Evolutionary conservation across 441 rosid genomes (phyloP).

Genomic region (Viola pubescens): DNA sequence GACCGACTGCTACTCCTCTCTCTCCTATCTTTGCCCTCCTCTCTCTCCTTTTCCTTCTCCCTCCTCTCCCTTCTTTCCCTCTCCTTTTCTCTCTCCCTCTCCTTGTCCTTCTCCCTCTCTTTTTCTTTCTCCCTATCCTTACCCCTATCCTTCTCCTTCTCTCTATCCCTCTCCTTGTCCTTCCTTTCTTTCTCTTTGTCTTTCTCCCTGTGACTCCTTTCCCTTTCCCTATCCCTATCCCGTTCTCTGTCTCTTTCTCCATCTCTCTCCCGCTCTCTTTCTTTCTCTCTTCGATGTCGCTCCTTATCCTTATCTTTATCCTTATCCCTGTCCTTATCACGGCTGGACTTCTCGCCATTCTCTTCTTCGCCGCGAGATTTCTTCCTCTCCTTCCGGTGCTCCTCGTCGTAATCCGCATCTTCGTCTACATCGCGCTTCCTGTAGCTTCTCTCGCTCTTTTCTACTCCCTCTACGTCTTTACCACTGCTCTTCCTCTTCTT

Average conservation of each 20-base stretch:
- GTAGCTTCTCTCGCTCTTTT: slow-evolving; percentile 47
- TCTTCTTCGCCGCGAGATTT: slow-evolving; percentile 48
- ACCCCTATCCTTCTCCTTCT: slow-evolving; percentile 20
- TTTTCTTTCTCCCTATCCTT: slow-evolving; percentile 10
- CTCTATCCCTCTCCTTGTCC: slow-evolving; percentile 20
- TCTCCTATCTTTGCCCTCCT: slow-evolving; percentile 1
- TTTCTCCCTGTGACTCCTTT: slow-evolving; percentile 17
- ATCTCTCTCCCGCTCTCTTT: slow-evolving; percentile 34
- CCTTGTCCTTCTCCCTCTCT: slow-evolving; percentile 14
- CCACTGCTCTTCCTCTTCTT: slow-evolving; percentile 24
- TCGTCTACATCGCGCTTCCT: slow-evolving; percentile 59
- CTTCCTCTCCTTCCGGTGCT: slow-evolving; percentile 38
- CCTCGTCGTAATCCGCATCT: slow-evolving; percentile 31
- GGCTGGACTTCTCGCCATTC: slow-evolving; percentile 36
- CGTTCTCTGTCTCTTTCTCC: slow-evolving; percentile 20
- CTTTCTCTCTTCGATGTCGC: slow-evolving; percentile 25
- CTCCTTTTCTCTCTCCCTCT: slow-evolving; percentile 5
- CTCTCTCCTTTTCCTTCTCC: slow-evolving; percentile 1
- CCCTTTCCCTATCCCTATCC: slow-evolving; percentile 18
- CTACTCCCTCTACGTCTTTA: slow-evolving; percentile 31
- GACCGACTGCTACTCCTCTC: slow-evolving; percentile 19
- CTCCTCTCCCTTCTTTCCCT: slow-evolving; percentile 11
- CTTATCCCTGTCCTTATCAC: background rate
- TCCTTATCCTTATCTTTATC: slow-evolving; percentile 7
- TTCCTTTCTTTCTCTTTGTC: slow-evolving; percentile 17